A percentile compares a stretch with the other conserved stretches of the same genome.
These are phyloP conservation scores for Colletotrichum destructivum DNA, from an alignment of 2,329 filamentous ascomycete genomes.

Conservation along the genomic window DNA sequence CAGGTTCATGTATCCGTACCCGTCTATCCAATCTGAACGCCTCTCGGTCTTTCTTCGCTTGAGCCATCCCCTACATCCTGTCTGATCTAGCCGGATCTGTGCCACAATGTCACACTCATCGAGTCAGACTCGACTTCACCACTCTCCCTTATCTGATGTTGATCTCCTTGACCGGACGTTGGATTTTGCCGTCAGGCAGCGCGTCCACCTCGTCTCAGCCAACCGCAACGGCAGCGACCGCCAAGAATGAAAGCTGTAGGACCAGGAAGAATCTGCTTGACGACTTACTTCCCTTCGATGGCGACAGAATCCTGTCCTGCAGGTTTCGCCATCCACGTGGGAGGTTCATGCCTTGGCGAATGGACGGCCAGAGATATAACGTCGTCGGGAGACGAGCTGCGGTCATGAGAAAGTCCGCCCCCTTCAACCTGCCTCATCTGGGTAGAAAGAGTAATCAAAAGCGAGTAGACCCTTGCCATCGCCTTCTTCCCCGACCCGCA, in stretches of 20 bases:
- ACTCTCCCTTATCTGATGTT: not conserved
- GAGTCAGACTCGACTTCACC: not conserved
- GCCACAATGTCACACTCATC: not conserved
- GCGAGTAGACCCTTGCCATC: not conserved
- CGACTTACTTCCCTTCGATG: slow-evolving; percentile 29
- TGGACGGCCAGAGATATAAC: slow-evolving; percentile 21
- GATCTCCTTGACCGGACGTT: not conserved
- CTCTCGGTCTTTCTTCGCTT: too few relatives aligned
- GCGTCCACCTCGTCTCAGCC: not conserved
- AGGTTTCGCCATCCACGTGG: not conserved
- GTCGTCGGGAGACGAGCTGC: not conserved
- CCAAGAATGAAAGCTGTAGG: not conserved
- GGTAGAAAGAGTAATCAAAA: not conserved
- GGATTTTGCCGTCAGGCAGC: not conserved
- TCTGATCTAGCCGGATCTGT: not conserved
- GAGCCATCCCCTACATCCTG: too few relatives aligned
- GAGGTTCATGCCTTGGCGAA: slow-evolving; percentile 21
- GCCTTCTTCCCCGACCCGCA: not conserved
- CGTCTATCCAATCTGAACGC: not conserved
- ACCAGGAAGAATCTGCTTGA: slow-evolving; percentile 2
- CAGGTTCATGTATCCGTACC: not conserved
- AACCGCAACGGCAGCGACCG: slow-evolving; percentile 1
- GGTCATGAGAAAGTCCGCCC: not conserved
- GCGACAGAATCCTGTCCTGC: slow-evolving; percentile 9
- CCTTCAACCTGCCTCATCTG: not conserved